A percentile compares a stretch with the other conserved stretches of the same genome.
These are phyloP conservation scores for Trypanosoma brucei DNA, from an alignment of 208 protist species.

Conservation along the genomic window DNA sequence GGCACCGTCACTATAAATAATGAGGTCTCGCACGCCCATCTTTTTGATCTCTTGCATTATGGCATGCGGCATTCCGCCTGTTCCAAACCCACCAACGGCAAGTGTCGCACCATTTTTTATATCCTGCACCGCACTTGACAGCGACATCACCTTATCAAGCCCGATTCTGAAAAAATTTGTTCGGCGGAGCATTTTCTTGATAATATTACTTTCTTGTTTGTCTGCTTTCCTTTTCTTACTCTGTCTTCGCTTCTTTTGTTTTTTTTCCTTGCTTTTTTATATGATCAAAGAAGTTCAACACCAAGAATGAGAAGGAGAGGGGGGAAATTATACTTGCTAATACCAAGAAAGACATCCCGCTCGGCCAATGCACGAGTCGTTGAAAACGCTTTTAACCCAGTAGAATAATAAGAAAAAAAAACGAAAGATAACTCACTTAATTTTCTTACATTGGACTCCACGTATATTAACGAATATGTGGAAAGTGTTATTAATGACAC, in stretches of 20 bases:
- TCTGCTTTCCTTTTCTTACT: too few relatives aligned
- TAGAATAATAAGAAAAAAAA: too few relatives aligned
- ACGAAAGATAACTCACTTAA: too few relatives aligned
- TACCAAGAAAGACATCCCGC: too few relatives aligned
- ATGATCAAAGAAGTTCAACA: too few relatives aligned
- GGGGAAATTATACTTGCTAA: neutral
- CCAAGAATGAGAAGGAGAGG: too few relatives aligned
- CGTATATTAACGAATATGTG: too few relatives aligned
- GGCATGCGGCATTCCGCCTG: conserved; percentile 93
- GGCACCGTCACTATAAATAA: conserved; percentile 93
- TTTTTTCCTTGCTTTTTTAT: conserved; percentile 5
- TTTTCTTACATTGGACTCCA: too few relatives aligned
- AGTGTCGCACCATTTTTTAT: conserved; percentile 58
- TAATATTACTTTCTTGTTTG: neutral
- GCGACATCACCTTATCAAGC: conserved; percentile 71
- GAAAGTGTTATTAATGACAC: too few relatives aligned
- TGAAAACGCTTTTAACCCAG: too few relatives aligned
- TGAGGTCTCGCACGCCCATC: conserved; percentile 87
- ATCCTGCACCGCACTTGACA: conserved; percentile 72
- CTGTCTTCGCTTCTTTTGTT: neutral
- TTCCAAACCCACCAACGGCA: conserved; percentile 95
- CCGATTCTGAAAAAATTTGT: conserved; percentile 33
- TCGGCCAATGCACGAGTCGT: too few relatives aligned
- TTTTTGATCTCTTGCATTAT: conserved; percentile 88
- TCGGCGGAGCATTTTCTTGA: conserved; percentile 53